Evolutionary conservation across 352 stramenopile species (phyloP), one percentile per base, ranked within the genome.

Genomic region (Chloridella minuta): DNA sequence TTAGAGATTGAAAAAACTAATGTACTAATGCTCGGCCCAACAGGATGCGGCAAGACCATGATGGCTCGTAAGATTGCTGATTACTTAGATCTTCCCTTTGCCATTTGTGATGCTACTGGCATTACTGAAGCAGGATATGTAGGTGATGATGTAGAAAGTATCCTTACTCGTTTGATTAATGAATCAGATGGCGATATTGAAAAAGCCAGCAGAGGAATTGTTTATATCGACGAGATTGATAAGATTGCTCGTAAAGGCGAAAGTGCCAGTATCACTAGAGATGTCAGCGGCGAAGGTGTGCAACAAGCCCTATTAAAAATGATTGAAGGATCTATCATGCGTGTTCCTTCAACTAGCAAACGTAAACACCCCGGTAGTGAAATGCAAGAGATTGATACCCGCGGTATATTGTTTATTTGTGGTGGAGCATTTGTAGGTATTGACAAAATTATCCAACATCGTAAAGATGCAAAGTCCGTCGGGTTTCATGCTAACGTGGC

Each of bases 251-350:
- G 91, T 22, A 94, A 93, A 87, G 93, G 91, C 87, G 92, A 93
- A 87, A 93, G 92, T 21, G 93, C 23, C 51, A 83, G 90, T 87
- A 97, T 98, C 88, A 97, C 94, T 86, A 92, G 96, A 21, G 96
- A 98, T 90, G 95, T 98, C 23, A 97, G 92, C 80, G 96, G 96
- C 4, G 95, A 98, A 89, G 96, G 95, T 52, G 95, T 99, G 16
- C 96, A 99, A 90, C 96, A 99, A 90, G 96, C 95, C 25, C 90
- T 99, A 87, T 91, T 99, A 80, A 99, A 99, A 91, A 97, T 99
- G 90, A 92, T 98, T 0, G 96, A 99, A 91, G 95, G 95, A 23
- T 97, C 93, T 88, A 90, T 96, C 16, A 93, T 98, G 23, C 98
- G 98, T 90, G 94, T 98, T 85, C 95, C 95, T 21, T 97, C 98